phyloP scores from a whole-genome alignment of 139 green algal species.

The Diplosphaera chodatii region DNA sequence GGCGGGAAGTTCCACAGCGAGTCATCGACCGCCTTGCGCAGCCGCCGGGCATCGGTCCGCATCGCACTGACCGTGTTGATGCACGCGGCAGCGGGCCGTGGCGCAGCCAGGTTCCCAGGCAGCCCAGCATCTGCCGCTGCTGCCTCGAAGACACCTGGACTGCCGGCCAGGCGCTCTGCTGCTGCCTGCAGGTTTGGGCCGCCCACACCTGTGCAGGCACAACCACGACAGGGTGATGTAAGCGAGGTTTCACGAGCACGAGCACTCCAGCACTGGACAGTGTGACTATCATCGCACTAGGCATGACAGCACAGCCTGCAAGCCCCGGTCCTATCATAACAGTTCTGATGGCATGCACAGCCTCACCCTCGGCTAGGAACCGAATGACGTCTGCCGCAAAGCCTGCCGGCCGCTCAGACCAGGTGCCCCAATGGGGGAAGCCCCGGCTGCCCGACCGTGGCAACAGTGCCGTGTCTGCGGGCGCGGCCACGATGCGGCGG shows the following conservation, averaged over 20 bases:
- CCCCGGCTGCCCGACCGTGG: constrained; percentile 32
- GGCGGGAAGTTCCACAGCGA: not conserved
- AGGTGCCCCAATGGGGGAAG: constrained; percentile 50
- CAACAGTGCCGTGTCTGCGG: constrained; percentile 33
- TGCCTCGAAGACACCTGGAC: constrained; percentile 29
- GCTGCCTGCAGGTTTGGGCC: not conserved
- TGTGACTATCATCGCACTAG: too few relatives aligned
- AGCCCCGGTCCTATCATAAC: too few relatives aligned
- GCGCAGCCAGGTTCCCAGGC: constrained; percentile 37
- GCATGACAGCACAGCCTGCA: too few relatives aligned
- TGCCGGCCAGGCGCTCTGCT: constrained; percentile 26
- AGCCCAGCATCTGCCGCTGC: constrained; percentile 12
- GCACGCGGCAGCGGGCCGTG: constrained; percentile 41
- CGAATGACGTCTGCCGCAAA: constrained; percentile 22
- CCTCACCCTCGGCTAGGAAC: constrained; percentile 17
- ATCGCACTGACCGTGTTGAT: constrained; percentile 45
- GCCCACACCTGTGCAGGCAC: not conserved
- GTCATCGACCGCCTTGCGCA: not conserved
- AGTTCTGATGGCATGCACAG: not conserved
- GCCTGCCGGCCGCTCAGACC: constrained; percentile 32
- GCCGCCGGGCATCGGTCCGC: not conserved
- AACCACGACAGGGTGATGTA: not conserved
- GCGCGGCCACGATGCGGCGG: constrained; percentile 36
- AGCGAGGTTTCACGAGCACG: too few relatives aligned
- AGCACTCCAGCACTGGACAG: too few relatives aligned